These are phyloP conservation scores for Lyophyllum semitale DNA, from an alignment of 768 basidiomycete genomes.

Conservation along the genomic window DNA sequence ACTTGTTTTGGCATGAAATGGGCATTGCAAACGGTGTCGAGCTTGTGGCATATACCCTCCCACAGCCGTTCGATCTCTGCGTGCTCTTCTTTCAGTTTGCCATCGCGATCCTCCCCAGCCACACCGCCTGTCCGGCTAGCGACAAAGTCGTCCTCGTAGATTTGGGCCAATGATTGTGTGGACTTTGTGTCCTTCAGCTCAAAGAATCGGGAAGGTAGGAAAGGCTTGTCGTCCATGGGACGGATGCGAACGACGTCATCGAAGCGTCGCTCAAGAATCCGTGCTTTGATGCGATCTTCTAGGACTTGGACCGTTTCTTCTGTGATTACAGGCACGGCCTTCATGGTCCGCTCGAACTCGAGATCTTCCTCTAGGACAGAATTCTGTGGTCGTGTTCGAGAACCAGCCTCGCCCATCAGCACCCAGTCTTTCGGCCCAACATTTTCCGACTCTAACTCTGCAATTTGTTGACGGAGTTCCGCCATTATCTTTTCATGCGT, in stretches of 20 bases:
- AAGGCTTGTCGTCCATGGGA: constrained; percentile 79
- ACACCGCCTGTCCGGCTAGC: constrained; percentile 60
- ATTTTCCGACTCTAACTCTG: constrained; percentile 82
- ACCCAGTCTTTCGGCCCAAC: constrained; percentile 91
- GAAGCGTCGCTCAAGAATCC: constrained; percentile 83
- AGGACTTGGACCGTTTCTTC: constrained; percentile 81
- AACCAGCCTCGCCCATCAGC: constrained; percentile 86
- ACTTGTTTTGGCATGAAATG: constrained; percentile 96
- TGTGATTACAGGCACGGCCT: constrained; percentile 85
- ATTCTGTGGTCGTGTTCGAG: constrained; percentile 84
- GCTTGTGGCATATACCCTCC: constrained; percentile 82
- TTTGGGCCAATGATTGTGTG: constrained; percentile 86
- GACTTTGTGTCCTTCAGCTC: constrained; percentile 91
- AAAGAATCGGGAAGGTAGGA: constrained; percentile 86
- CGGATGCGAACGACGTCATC: constrained; percentile 91
- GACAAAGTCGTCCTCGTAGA: constrained; percentile 92
- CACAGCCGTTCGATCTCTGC: constrained; percentile 81
- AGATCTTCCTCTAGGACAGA: constrained; percentile 91
- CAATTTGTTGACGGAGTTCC: constrained; percentile 76
- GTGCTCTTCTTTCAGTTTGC: constrained; percentile 86
- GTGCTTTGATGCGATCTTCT: constrained; percentile 88
- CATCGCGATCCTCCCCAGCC: constrained; percentile 77
- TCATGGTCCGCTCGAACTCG: constrained; percentile 90
- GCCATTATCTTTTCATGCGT: constrained; percentile 80
- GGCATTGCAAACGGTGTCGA: constrained; percentile 93